Conservation (phyloP, 2,329 filamentous ascomycete species). For the Pseudogymnoascus sp. region DNA sequence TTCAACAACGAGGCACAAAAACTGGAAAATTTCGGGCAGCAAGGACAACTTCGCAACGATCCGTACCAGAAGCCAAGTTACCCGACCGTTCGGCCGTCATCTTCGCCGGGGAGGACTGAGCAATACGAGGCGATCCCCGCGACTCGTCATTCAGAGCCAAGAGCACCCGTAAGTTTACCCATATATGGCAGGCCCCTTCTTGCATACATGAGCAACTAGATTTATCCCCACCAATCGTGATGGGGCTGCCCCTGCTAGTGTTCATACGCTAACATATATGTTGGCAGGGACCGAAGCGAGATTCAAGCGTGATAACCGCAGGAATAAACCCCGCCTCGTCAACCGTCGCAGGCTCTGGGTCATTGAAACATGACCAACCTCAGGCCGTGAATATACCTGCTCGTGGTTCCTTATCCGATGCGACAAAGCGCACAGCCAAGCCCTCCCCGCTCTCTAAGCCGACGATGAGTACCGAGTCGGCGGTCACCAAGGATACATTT, state of each 20-base stretch:
- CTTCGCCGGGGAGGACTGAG: conserved; percentile 14
- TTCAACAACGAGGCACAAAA: background rate
- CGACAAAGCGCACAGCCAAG: conserved; percentile 56
- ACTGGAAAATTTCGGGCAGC: background rate
- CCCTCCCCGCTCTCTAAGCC: conserved; percentile 71
- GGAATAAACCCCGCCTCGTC: conserved; percentile 37
- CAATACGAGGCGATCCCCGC: background rate
- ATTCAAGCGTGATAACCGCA: conserved; percentile 37
- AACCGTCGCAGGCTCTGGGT: conserved; percentile 30
- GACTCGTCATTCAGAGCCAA: conserved; percentile 1
- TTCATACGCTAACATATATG: conserved; percentile 16
- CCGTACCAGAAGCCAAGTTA: conserved; percentile 28
- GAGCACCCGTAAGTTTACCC: conserved; percentile 53
- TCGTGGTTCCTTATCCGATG: conserved; percentile 53
- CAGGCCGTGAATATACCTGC: conserved; percentile 53
- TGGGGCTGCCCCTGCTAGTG: conserved; percentile 6
- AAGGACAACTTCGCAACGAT: conserved; percentile 24
- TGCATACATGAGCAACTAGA: background rate
- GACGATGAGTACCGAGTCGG: conserved; percentile 51
- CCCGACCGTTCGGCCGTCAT: conserved; percentile 21
- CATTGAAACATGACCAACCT: conserved; percentile 45
- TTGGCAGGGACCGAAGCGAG: conserved; percentile 53
- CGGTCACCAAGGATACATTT: conserved; percentile 36
- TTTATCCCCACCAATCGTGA: conserved; percentile 10
- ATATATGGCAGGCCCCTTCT: conserved; percentile 1